A percentile compares a stretch with the other conserved stretches of the same genome.
Conservation (phyloP, 768 basidiomycete genomes). For the Agaricus bisporus region DNA sequence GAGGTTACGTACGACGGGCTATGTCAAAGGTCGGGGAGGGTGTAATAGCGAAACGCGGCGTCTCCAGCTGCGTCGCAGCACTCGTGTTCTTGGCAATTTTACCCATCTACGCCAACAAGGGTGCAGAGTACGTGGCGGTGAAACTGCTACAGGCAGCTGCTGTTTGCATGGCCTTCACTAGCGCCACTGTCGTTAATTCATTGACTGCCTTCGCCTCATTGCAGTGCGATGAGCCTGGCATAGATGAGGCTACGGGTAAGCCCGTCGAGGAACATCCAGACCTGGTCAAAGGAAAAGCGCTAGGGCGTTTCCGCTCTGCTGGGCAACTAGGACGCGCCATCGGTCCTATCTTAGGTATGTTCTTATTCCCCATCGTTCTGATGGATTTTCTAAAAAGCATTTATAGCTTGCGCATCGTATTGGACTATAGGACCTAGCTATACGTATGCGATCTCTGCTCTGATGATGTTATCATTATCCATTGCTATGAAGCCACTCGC, state of each 20-base stretch:
- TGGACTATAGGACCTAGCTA: conserved; percentile 82
- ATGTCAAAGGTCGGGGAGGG: conserved; percentile 74
- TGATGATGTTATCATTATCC: conserved; percentile 60
- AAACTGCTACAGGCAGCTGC: conserved; percentile 64
- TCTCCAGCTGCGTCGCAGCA: conserved; percentile 63
- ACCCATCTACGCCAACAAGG: conserved; percentile 44
- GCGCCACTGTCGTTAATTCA: conserved; percentile 91
- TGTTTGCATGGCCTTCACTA: conserved; percentile 86
- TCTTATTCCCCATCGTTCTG: neutral
- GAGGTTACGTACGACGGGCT: conserved; percentile 86
- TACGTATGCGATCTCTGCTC: conserved; percentile 63
- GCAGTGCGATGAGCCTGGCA: conserved; percentile 73
- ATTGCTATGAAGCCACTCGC: conserved; percentile 48
- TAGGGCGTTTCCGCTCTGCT: conserved; percentile 85
- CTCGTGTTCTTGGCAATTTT: conserved; percentile 69
- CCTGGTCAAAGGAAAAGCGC: conserved; percentile 76
- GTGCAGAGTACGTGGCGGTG: conserved; percentile 35
- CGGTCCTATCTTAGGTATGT: conserved; percentile 82
- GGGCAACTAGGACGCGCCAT: conserved; percentile 93
- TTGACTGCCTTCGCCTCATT: conserved; percentile 87
- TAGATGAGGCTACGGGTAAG: conserved; percentile 54
- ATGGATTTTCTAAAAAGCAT: conserved; percentile 11
- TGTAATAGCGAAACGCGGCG: conserved; percentile 77
- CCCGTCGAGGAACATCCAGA: conserved; percentile 49
- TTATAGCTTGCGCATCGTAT: conserved; percentile 75